Evolutionary conservation across 345 rosid species (phyloP), one percentile per base, ranked within the genome.

Genomic region (Citrus mangshanensis): DNA sequence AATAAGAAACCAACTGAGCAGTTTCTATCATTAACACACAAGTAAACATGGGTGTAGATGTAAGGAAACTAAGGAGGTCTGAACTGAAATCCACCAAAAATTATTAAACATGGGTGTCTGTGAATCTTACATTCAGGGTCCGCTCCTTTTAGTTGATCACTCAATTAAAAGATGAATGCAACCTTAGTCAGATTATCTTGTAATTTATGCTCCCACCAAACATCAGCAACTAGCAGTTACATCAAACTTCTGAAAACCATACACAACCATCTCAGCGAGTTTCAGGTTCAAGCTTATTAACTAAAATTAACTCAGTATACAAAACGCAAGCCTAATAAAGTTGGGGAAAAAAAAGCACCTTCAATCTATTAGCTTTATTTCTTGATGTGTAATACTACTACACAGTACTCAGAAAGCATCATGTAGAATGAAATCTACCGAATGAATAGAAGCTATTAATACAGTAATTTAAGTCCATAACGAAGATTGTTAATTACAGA

Each of bases 401-500:
- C 30, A 42, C 72, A 42, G 13, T 1, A 68, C 5, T 9, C 12
- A 38, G 19, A 28, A 74, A 62, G 40, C n/a, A 62, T 3, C 27
- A 28, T 14, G 21, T 25, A 14, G 22, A 60, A 73, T 25, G 14
- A 58, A 8, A 73, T 38, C 76, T 6, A 22, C 51, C n/a, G 38
- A 28, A 54, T 51, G 24, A 25, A 70, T 54, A 9, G 32, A 56
- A n/a, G 3, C 19, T 9, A 21, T 30, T 6, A 27, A 8, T n/a
- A 42, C 54, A 42, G 63, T 34, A 72, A 58, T 24, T 4, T n/a
- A 34, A 58, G 19, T 13, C 49, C 42, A 59, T 73, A 49, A 75
- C 18, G 22, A 62, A 74, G 34, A 28, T 22, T 49, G 32, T 22
- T 51, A 75, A 51, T 75, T 75, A 75, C 78, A 64, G 32, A 42